phyloP scores from a whole-genome alignment of 1,284 basidiomycete species.

The Malassezia yamatoensis region DNA sequence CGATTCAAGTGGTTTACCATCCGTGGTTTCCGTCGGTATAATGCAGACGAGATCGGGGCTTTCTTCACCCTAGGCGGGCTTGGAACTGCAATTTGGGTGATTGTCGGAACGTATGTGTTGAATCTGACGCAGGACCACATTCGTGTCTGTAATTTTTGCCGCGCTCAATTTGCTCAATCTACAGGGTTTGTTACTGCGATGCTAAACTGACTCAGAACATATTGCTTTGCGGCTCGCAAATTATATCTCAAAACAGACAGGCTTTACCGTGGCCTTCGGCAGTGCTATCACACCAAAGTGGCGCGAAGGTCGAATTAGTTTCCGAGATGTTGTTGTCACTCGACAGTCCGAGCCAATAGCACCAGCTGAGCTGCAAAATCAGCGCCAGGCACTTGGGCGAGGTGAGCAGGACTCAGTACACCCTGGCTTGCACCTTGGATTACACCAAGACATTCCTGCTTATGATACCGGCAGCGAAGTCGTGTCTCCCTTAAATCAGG shows the following conservation, averaged over 20 bases:
- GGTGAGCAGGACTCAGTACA: background rate
- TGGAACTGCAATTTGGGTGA: constrained; percentile 84
- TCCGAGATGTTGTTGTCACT: constrained; percentile 92
- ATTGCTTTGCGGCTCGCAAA: constrained; percentile 81
- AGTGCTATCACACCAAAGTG: constrained; percentile 96
- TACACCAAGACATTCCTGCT: constrained; percentile 7
- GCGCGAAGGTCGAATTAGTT: constrained; percentile 87
- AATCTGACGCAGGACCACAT: constrained; percentile 58
- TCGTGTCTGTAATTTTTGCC: constrained; percentile 84
- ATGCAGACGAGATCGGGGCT: constrained; percentile 90
- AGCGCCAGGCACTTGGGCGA: constrained; percentile 13
- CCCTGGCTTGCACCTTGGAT: background rate
- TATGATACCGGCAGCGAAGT: constrained; percentile 37
- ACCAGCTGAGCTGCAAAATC: constrained; percentile 28
- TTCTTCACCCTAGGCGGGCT: constrained; percentile 73
- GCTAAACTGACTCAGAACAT: constrained; percentile 56
- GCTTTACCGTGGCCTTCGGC: constrained; percentile 89
- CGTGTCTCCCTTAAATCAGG: constrained; percentile 33
- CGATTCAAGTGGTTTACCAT: constrained; percentile 98
- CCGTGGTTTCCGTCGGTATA: constrained; percentile 85
- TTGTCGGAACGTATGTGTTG: constrained; percentile 65
- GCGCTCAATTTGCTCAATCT: constrained; percentile 78
- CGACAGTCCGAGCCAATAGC: constrained; percentile 56
- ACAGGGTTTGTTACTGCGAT: constrained; percentile 57
- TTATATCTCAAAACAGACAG: constrained; percentile 84